These are phyloP conservation scores for Diaporthe batatas DNA, from an alignment of 2,329 filamentous ascomycete genomes.

Conservation along the genomic window DNA sequence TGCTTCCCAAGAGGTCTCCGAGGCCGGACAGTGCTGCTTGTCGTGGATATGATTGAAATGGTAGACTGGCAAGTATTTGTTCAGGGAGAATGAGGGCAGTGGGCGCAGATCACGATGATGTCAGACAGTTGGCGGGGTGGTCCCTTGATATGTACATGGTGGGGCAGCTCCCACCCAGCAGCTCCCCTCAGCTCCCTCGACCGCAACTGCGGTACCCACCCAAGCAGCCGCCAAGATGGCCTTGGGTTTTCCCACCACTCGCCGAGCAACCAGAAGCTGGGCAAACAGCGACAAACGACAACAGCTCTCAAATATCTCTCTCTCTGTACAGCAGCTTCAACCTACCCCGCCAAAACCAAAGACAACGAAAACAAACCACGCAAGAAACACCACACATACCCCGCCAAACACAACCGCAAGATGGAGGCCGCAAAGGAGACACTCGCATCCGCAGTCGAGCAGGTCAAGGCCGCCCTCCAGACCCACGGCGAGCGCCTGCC, in stretches of 20 bases:
- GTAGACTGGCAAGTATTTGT: no score
- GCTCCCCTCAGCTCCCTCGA: not conserved
- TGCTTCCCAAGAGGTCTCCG: no score
- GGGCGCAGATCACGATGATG: conserved; percentile 33
- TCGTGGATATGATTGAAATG: no score
- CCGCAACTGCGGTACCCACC: not conserved
- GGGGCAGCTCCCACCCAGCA: not conserved
- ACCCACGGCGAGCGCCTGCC: conserved; percentile 31
- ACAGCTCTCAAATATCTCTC: conserved; percentile 18
- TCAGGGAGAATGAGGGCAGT: not conserved
- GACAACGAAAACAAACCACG: not conserved
- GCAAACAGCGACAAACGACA: conserved; percentile 14
- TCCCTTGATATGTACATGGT: not conserved
- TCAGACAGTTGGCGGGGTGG: conserved; percentile 13
- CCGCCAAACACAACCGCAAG: not conserved
- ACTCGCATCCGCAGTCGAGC: conserved; percentile 4
- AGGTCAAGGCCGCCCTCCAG: conserved; percentile 29
- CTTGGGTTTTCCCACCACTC: conserved; percentile 31
- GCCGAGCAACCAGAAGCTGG: not conserved
- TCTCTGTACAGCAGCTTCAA: not conserved
- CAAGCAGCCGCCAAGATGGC: conserved; percentile 13
- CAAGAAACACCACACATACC: not conserved
- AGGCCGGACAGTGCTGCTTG: no score
- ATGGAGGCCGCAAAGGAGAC: conserved; percentile 33
- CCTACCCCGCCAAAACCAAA: no score